These are phyloP conservation scores for Thalia dealbata DNA, from an alignment of 176 grass and related monocot genomes.

Conservation along the genomic window DNA sequence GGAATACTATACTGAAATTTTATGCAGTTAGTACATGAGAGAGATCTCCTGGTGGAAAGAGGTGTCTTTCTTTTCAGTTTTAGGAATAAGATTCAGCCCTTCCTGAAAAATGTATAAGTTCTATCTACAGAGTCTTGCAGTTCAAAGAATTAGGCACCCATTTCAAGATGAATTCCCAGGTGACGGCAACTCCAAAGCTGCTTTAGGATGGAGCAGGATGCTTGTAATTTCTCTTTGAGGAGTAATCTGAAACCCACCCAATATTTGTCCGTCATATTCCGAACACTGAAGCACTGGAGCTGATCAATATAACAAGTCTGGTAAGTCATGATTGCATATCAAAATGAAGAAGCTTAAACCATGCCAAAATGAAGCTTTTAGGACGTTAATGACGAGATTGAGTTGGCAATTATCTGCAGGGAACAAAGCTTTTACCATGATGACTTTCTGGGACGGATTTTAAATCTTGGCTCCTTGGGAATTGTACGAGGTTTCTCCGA, in stretches of 20 bases:
- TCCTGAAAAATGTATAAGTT: not conserved
- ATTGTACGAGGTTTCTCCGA: slow-evolving; percentile 58
- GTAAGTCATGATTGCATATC: not conserved
- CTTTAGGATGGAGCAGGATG: not conserved
- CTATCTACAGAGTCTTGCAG: not conserved
- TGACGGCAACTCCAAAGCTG: not conserved
- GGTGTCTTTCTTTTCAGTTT: too few species aligned
- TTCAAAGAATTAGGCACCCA: not conserved
- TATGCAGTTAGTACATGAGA: too few species aligned
- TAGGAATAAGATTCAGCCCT: not conserved
- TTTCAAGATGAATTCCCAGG: not conserved
- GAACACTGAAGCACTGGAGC: not conserved
- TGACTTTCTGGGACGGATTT: slow-evolving; percentile 35
- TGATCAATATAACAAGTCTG: not conserved
- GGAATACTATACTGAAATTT: too few species aligned
- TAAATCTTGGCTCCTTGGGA: slow-evolving; percentile 76
- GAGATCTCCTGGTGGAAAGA: too few species aligned
- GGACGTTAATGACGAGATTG: not conserved
- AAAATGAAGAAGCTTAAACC: too few species aligned
- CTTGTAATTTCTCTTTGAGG: not conserved
- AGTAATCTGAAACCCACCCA: not conserved
- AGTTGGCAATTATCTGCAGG: not conserved
- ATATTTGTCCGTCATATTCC: not conserved
- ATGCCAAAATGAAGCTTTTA: not conserved
- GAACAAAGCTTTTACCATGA: slow-evolving; percentile 36